Evolutionary conservation across 1,139 yeast species (phyloP).

Genomic region (Candida sp.): DNA sequence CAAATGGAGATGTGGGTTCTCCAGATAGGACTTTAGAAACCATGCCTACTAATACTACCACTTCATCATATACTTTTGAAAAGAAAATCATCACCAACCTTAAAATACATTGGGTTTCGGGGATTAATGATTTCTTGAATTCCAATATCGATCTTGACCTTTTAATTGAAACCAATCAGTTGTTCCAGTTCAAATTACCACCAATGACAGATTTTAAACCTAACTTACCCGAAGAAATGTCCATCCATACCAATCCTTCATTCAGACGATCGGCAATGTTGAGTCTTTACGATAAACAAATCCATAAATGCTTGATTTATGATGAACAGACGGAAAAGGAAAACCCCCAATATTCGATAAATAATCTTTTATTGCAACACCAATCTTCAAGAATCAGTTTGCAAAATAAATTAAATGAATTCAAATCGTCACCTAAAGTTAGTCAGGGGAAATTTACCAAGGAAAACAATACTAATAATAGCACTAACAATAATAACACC

Average conservation of each 20-base stretch:
- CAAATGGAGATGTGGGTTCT: background rate
- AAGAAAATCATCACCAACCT: constrained; percentile 44
- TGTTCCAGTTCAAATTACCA: constrained; percentile 26
- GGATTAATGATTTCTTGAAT: constrained; percentile 32
- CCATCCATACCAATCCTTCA: constrained; percentile 48
- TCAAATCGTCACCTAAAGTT: constrained; percentile 3
- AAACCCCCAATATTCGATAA: constrained; percentile 39
- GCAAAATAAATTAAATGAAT: constrained; percentile 27
- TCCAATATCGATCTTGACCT: constrained; percentile 21
- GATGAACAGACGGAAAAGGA: constrained; percentile 28
- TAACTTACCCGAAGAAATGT: constrained; percentile 36
- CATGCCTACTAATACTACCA: background rate
- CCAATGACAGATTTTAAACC: constrained; percentile 21
- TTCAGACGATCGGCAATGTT: constrained; percentile 55
- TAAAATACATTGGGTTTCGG: constrained; percentile 39
- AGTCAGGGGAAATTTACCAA: constrained; percentile 4
- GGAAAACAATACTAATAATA: too few species aligned
- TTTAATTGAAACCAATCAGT: constrained; percentile 11
- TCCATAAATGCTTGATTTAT: constrained; percentile 32
- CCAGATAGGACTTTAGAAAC: background rate
- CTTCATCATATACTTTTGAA: constrained; percentile 21
- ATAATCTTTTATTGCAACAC: constrained; percentile 38
- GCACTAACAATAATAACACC: constrained; percentile 4
- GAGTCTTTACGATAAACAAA: constrained; percentile 44
- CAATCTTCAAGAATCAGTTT: constrained; percentile 37